phyloP scores from a whole-genome alignment of 352 stramenopile genomes.

The Pythium vanterpoolii region DNA sequence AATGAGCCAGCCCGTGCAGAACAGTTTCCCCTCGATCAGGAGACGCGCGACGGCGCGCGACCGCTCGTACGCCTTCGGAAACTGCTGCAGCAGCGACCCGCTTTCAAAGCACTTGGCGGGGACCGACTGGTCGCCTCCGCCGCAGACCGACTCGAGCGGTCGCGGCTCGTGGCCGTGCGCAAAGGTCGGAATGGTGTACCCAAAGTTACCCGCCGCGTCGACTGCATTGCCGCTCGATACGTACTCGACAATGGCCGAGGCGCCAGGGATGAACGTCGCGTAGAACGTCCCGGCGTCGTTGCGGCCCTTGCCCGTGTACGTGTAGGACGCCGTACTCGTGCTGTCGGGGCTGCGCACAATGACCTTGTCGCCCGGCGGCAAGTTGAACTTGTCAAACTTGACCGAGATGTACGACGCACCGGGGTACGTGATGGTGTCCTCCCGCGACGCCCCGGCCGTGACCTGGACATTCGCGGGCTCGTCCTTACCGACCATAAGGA shows the following conservation, averaged over 20 bases:
- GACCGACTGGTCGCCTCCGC: constrained; percentile 4
- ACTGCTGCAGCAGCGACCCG: neutral
- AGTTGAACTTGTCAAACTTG: constrained; percentile 47
- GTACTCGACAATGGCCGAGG: neutral
- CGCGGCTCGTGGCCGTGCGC: neutral
- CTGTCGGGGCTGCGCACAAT: constrained; percentile 34
- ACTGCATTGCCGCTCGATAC: neutral
- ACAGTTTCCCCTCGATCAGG: neutral
- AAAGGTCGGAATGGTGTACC: neutral
- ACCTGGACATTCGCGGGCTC: neutral
- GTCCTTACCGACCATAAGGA: constrained; percentile 4
- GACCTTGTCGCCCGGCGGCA: constrained; percentile 53
- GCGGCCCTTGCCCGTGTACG: constrained; percentile 15
- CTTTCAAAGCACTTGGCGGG: constrained; percentile 13
- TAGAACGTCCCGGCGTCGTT: neutral
- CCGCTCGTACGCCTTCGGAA: constrained; percentile 7
- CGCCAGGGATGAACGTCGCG: neutral
- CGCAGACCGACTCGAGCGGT: neutral
- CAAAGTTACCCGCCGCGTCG: neutral
- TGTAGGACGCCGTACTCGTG: neutral
- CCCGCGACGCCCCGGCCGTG: neutral
- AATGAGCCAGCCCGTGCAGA: constrained; percentile 12
- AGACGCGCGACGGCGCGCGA: constrained; percentile 2
- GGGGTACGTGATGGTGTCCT: constrained; percentile 28
- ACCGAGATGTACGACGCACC: constrained; percentile 47